Evolutionary conservation across 2,329 filamentous ascomycete species (phyloP).

Genomic region (Penicillium sp.): DNA sequence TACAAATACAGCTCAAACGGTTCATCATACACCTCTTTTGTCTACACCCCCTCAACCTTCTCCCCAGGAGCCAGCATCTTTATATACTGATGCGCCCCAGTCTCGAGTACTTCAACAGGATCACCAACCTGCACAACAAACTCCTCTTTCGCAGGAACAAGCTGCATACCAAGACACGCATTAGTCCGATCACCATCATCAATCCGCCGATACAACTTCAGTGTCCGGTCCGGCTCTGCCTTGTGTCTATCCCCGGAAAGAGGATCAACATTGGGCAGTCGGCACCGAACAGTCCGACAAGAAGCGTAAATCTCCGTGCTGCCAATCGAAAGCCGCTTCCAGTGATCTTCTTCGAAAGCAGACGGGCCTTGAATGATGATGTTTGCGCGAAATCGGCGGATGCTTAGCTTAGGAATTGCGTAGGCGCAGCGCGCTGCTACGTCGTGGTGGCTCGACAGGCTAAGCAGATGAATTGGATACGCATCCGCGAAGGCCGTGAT

Average conservation of each 20-base stretch:
- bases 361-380: conserved; percentile 55
- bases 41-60: conserved; percentile 28
- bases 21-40: conserved; percentile 6
- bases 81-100: conserved; percentile 46
- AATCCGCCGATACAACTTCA: conserved; percentile 52
- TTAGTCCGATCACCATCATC: conserved; percentile 50
- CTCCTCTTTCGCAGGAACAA: conserved; percentile 39
- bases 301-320: conserved; percentile 46
- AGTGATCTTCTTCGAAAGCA: conserved; percentile 57
- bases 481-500: conserved; percentile 58
- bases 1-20: not conserved
- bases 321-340: conserved; percentile 53
- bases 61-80: conserved; percentile 40
- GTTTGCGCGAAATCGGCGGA: conserved; percentile 59
- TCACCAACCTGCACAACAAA: conserved; percentile 42
- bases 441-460: conserved; percentile 54
- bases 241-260: conserved; percentile 52
- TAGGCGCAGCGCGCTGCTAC: conserved; percentile 45
- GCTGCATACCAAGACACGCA: conserved; percentile 56
- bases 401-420: conserved; percentile 46
- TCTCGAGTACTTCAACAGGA: conserved; percentile 41
- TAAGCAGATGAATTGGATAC: conserved; percentile 59
- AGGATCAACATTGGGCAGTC: conserved; percentile 59
- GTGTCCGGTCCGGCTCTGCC: conserved; percentile 49
- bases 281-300: conserved; percentile 59